A percentile compares a stretch with the other conserved stretches of the same genome.
phyloP scores from a whole-genome alignment of 768 basidiomycete genomes.

The Mycena vitilis region DNA sequence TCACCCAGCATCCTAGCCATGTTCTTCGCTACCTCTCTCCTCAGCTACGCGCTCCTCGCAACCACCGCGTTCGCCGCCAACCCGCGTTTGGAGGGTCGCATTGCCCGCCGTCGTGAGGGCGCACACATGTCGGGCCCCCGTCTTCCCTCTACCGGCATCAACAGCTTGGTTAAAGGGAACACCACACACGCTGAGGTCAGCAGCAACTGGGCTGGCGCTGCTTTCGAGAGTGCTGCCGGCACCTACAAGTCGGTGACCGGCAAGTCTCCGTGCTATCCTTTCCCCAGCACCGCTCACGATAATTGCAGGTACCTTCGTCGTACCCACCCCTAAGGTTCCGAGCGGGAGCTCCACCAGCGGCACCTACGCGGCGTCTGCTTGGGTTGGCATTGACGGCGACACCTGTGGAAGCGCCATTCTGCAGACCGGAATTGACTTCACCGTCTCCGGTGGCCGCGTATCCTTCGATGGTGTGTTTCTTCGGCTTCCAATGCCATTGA shows the following conservation, averaged over 20 bases:
- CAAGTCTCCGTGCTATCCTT: neutral
- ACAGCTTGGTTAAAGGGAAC: slow-evolving; percentile 16
- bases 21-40: slow-evolving; percentile 30
- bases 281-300: neutral
- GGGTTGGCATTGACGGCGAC: slow-evolving; percentile 52
- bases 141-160: neutral
- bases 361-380: slow-evolving; percentile 46
- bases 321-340: slow-evolving; percentile 43
- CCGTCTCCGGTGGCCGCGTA: slow-evolving; percentile 34
- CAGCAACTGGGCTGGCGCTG: slow-evolving; percentile 51
- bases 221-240: slow-evolving; percentile 42
- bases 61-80: slow-evolving; percentile 25
- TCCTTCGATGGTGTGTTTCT: slow-evolving; percentile 39
- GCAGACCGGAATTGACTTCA: slow-evolving; percentile 52
- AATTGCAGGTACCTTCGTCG: slow-evolving; percentile 48
- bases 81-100: slow-evolving; percentile 13
- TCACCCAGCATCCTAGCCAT: slow-evolving; percentile 12
- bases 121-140: slow-evolving; percentile 13
- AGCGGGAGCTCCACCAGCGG: slow-evolving; percentile 26
- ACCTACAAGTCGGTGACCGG: slow-evolving; percentile 49
- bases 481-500: neutral
- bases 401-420: slow-evolving; percentile 49
- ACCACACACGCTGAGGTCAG: slow-evolving; percentile 40
- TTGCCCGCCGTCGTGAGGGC: slow-evolving; percentile 25
- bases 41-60: slow-evolving; percentile 32